Percentiles rank a stretch among this genome's conserved stretches.
Conservation (phyloP, 192 early-diverging fungal species). For the Backusella macrospora region DNA sequence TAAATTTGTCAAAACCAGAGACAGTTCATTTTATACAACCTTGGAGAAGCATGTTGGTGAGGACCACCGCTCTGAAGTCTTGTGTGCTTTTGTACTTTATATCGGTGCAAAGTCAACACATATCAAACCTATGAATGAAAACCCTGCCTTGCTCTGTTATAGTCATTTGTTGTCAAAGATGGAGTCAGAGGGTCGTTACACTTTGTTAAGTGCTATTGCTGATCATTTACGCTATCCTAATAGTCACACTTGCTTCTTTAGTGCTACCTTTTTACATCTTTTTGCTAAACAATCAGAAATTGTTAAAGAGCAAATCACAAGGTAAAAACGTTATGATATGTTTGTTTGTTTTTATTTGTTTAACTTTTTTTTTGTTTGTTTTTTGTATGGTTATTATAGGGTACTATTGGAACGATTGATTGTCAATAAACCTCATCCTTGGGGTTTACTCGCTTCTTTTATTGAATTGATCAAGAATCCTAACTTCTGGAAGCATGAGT, state of each 20-base stretch:
- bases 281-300: slow-evolving; percentile 74
- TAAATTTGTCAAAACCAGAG: slow-evolving; percentile 57
- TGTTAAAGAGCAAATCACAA: slow-evolving; percentile 95
- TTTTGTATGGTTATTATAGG: slow-evolving; percentile 39
- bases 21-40: slow-evolving; percentile 61
- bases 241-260: slow-evolving; percentile 95
- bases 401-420: slow-evolving; percentile 95
- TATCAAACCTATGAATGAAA: slow-evolving; percentile 45
- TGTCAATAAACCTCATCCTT: slow-evolving; percentile 96
- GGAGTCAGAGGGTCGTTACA: slow-evolving; percentile 62
- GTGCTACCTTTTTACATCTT: slow-evolving; percentile 80
- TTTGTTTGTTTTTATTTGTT: neutral
- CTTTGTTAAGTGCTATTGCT: slow-evolving; percentile 87
- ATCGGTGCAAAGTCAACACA: slow-evolving; percentile 79
- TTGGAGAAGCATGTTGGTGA: slow-evolving; percentile 50
- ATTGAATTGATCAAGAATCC: slow-evolving; percentile 95
- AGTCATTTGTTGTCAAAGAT: slow-evolving; percentile 60
- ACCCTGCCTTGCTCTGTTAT: slow-evolving; percentile 79
- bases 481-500: slow-evolving; percentile 62
- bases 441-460: slow-evolving; percentile 95
- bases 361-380: neutral
- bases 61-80: slow-evolving; percentile 72
- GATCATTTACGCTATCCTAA: slow-evolving; percentile 98
- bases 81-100: slow-evolving; percentile 91
- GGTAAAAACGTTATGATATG: slow-evolving; percentile 42